Evolutionary conservation across 2,329 filamentous ascomycete genomes (phyloP).

Genomic region (Aciculosporium take): DNA sequence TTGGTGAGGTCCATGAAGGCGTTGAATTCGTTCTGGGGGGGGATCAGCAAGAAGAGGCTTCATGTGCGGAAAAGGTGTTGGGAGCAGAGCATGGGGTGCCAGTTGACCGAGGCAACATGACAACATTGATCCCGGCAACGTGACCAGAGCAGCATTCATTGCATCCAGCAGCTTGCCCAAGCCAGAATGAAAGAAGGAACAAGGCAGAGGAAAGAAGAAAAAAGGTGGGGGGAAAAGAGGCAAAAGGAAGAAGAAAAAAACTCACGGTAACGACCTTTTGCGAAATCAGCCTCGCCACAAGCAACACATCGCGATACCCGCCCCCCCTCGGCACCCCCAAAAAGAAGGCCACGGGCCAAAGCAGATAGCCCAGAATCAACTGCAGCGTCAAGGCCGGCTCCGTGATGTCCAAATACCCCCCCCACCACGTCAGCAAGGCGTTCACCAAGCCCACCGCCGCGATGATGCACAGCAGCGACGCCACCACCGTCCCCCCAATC

Average conservation of each 20-base stretch:
- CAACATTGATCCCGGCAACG: no score
- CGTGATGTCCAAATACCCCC: constrained; percentile 60
- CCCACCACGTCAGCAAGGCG: constrained; percentile 72
- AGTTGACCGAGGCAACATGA: no score
- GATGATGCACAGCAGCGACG: constrained; percentile 71
- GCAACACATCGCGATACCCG: constrained; percentile 47
- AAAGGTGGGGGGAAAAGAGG: no score
- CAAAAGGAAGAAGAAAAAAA: constrained; percentile 3
- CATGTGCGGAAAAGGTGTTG: no score
- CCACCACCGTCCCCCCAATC: constrained; percentile 70
- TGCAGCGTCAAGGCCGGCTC: constrained; percentile 55
- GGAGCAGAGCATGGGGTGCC: no score
- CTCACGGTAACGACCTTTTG: constrained; percentile 60
- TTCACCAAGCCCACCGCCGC: constrained; percentile 61
- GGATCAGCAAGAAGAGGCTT: neutral
- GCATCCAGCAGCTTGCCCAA: no score
- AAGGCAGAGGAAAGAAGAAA: no score
- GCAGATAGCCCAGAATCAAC: constrained; percentile 61
- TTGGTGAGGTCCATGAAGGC: constrained; percentile 46
- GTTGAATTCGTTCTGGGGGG: constrained; percentile 56
- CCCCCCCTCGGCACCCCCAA: constrained; percentile 59
- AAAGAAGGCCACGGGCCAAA: constrained; percentile 69
- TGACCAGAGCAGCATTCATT: no score
- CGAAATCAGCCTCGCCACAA: constrained; percentile 66
- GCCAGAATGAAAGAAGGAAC: no score